Conservation (phyloP, 2,329 filamentous ascomycete species). For the Capronia coronata region DNA sequence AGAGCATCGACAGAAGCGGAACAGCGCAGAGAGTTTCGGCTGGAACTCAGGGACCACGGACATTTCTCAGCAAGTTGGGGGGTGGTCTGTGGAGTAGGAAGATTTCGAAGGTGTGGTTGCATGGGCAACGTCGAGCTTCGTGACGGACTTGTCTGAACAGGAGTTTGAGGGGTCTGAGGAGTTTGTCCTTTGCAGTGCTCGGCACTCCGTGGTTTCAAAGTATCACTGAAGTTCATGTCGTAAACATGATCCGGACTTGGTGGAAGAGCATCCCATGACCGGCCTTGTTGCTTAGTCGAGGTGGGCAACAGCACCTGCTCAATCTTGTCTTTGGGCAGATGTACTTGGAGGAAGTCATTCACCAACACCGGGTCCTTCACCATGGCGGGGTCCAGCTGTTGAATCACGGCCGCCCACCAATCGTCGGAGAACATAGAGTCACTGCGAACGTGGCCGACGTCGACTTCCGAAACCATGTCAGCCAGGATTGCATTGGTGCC, state of each 20-base stretch:
- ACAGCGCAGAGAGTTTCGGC: constrained; percentile 53
- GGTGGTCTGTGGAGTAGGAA: constrained; percentile 58
- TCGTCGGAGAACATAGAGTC: constrained; percentile 10
- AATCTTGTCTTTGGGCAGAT: constrained; percentile 12
- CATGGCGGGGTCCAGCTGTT: constrained; percentile 16
- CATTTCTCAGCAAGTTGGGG: constrained; percentile 40
- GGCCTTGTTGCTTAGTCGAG: constrained; percentile 4
- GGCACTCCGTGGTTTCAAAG: constrained; percentile 12
- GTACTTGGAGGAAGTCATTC: constrained; percentile 15
- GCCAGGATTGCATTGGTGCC: constrained; percentile 12
- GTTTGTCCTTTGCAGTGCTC: background rate
- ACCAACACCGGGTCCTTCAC: constrained; percentile 17
- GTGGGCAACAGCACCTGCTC: background rate
- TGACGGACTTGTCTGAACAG: constrained; percentile 15
- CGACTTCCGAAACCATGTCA: constrained; percentile 19
- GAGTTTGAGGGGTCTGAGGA: constrained; percentile 10
- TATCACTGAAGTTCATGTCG: constrained; percentile 22
- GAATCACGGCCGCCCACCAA: constrained; percentile 21
- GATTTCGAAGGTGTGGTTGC: constrained; percentile 48
- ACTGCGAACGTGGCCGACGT: constrained; percentile 5
- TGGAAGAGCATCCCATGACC: constrained; percentile 1
- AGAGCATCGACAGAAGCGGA: constrained; percentile 51
- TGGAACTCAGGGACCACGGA: constrained; percentile 37
- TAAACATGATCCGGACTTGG: constrained; percentile 5
- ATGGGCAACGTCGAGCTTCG: constrained; percentile 44